Evolutionary conservation across 164 flowering plant genomes (phyloP).

Genomic region (Vitis labrusca): DNA sequence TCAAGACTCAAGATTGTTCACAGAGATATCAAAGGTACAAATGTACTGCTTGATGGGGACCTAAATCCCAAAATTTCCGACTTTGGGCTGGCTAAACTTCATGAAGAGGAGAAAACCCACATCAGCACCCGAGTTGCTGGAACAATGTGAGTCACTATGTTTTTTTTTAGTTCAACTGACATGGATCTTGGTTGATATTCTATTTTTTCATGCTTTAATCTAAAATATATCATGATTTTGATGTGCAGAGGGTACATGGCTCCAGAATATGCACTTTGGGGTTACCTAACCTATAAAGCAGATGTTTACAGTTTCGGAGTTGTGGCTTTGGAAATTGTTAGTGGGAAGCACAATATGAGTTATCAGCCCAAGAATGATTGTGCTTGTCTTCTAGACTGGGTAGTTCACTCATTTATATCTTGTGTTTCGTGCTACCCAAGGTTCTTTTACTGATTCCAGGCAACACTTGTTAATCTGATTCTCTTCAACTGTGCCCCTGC

Average conservation of each 20-base stretch:
- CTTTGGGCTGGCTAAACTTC: slow-evolving; percentile 52
- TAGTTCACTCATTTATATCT: slow-evolving; percentile 11
- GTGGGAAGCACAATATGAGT: slow-evolving; percentile 43
- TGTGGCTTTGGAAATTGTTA: slow-evolving; percentile 53
- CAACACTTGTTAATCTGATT: too few species aligned
- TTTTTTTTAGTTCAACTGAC: neutral
- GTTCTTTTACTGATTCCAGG: too few species aligned
- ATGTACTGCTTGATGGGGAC: slow-evolving; percentile 40
- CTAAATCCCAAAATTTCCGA: slow-evolving; percentile 52
- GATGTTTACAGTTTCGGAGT: slow-evolving; percentile 69
- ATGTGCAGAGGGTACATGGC: slow-evolving; percentile 66
- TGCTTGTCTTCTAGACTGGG: slow-evolving; percentile 56
- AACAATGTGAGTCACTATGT: slow-evolving; percentile 33
- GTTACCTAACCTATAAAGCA: slow-evolving; percentile 54
- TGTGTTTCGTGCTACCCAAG: too few species aligned
- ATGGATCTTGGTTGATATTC: neutral
- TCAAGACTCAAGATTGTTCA: slow-evolving; percentile 50
- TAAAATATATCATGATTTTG: neutral
- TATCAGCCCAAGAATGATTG: slow-evolving; percentile 27
- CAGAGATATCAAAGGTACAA: slow-evolving; percentile 44
- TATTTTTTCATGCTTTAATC: neutral
- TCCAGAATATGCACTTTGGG: slow-evolving; percentile 65
- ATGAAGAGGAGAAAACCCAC: slow-evolving; percentile 49
- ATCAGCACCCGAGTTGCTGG: slow-evolving; percentile 59
- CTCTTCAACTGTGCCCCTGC: neutral